Evolutionary conservation across 2,329 filamentous ascomycete species (phyloP).

Genomic region (Epichloe festucae): DNA sequence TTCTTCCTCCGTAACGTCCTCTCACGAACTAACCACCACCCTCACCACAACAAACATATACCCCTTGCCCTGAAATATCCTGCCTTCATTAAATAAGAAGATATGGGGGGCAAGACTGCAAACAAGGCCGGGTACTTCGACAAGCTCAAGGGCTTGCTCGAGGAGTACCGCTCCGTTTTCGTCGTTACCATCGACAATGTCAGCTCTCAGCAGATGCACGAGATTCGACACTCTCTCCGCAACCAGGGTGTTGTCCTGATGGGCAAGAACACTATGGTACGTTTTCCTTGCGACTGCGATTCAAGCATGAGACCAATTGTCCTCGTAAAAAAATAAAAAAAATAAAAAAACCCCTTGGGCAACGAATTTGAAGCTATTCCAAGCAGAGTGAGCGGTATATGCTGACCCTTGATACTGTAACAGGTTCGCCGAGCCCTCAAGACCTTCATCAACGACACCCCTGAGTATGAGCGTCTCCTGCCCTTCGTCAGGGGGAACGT

Average conservation of each 20-base stretch:
- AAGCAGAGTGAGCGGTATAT: background rate
- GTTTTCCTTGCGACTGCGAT: constrained; percentile 12
- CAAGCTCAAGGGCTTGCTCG: constrained; percentile 95
- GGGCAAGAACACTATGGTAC: constrained; percentile 99
- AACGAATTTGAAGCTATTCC: background rate
- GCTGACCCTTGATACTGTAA: constrained; percentile 8
- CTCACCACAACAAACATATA: constrained; percentile 13
- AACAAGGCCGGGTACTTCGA: constrained; percentile 98
- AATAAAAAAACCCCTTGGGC: no score
- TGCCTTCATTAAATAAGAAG: constrained; percentile 87
- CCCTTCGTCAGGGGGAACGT: constrained; percentile 95
- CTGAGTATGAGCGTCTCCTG: constrained; percentile 96
- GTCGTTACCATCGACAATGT: constrained; percentile 98
- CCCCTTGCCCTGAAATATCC: constrained; percentile 87
- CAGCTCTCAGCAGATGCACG: constrained; percentile 99
- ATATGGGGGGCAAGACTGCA: constrained; percentile 94
- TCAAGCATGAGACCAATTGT: no score
- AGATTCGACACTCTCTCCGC: constrained; percentile 89
- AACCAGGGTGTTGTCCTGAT: constrained; percentile 90
- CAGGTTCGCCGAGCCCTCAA: constrained; percentile 93
- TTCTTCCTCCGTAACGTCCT: background rate
- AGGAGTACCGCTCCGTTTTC: constrained; percentile 96
- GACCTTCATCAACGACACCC: constrained; percentile 79
- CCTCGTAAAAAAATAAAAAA: no score
- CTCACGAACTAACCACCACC: constrained; percentile 7